Conservation (phyloP, 495 filamentous ascomycete species). For the Xanthoparmelia taractica region DNA sequence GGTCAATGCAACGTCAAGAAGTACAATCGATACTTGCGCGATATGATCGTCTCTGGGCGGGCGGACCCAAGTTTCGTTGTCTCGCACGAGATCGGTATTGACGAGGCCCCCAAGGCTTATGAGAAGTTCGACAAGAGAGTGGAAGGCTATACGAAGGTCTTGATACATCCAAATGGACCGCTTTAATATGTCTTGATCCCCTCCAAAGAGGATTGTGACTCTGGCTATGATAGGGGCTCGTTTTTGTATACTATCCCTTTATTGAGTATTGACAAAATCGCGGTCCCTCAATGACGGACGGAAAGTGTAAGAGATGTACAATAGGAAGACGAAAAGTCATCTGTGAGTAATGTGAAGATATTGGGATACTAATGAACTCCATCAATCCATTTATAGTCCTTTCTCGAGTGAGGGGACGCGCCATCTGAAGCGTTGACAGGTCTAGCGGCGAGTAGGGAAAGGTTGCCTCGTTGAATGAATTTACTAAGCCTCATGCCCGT, state of each 20-base stretch:
- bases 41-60: slow-evolving; percentile 50
- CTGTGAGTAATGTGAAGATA: no score
- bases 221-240: not conserved
- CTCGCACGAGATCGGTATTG: slow-evolving; percentile 48
- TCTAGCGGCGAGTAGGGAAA: no score
- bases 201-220: not conserved
- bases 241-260: not conserved
- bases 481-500: no score
- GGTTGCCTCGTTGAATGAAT: no score
- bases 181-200: not conserved
- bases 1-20: slow-evolving; percentile 56
- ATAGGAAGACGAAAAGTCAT: not conserved
- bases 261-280: not conserved
- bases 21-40: slow-evolving; percentile 50
- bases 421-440: not conserved
- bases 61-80: slow-evolving; percentile 54
- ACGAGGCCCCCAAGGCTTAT: slow-evolving; percentile 45
- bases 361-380: not conserved
- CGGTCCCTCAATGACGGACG: not conserved
- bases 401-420: not conserved
- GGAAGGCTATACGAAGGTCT: slow-evolving; percentile 44
- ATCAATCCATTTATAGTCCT: not conserved
- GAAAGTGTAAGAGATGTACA: not conserved
- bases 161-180: slow-evolving; percentile 24
- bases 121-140: slow-evolving; percentile 44